A percentile compares a stretch with the other conserved stretches of the same genome.
Evolutionary conservation across 2,329 filamentous ascomycete species (phyloP).

Genomic region (Diplodia scrobiculata): DNA sequence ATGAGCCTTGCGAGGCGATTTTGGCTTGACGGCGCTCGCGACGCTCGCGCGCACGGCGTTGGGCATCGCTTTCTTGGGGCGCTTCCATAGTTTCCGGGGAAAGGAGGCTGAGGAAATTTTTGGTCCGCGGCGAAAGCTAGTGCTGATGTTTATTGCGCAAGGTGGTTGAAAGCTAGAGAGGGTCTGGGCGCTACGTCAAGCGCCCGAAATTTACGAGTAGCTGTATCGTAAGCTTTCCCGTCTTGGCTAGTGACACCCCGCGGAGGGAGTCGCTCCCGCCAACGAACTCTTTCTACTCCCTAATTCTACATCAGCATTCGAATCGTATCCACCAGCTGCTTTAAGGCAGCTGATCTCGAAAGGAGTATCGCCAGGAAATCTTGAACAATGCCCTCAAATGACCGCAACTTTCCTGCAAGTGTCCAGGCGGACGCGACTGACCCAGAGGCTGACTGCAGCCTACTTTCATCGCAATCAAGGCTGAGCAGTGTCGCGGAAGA

Average conservation of each 20-base stretch:
- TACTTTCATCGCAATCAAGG: too few relatives aligned
- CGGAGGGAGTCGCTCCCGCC: too few relatives aligned
- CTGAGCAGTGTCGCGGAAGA: too few relatives aligned
- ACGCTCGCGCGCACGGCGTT: slow-evolving; percentile 68
- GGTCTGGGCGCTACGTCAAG: slow-evolving; percentile 18
- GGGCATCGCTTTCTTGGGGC: slow-evolving; percentile 46
- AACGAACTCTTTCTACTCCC: too few relatives aligned
- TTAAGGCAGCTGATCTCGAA: too few relatives aligned
- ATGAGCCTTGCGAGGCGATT: slow-evolving; percentile 69
- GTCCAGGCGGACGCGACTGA: too few relatives aligned
- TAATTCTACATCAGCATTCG: too few relatives aligned
- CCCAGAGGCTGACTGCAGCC: too few relatives aligned
- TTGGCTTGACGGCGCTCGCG: slow-evolving; percentile 80
- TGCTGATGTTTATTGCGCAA: slow-evolving; percentile 8
- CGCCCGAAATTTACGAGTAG: not conserved
- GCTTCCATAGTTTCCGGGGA: slow-evolving; percentile 6
- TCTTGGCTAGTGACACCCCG: not conserved
- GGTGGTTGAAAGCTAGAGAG: not conserved
- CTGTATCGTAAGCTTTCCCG: not conserved
- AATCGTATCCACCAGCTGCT: too few relatives aligned
- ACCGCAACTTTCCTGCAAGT: too few relatives aligned
- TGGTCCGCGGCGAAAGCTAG: not conserved
- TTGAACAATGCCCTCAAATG: too few relatives aligned
- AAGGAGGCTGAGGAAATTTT: not conserved
- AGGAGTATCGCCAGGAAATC: too few relatives aligned